A percentile compares a stretch with the other conserved stretches of the same genome.
Evolutionary conservation across 2,329 filamentous ascomycete species (phyloP).

Genomic region (Diaporthe velutina): DNA sequence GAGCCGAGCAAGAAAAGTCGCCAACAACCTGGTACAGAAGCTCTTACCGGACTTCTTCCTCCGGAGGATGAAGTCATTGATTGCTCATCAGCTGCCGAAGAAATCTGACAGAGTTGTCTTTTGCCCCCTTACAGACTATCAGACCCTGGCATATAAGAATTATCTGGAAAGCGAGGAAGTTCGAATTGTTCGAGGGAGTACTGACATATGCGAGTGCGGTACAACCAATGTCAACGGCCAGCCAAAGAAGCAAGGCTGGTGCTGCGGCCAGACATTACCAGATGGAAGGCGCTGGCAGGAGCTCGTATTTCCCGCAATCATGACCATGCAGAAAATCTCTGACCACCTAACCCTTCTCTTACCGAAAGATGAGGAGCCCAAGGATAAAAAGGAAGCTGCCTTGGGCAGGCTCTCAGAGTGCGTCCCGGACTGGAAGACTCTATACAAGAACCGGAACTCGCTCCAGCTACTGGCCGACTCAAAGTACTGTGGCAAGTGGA

Average conservation of each 20-base stretch:
- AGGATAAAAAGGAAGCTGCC: constrained; percentile 83
- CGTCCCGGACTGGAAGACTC: constrained; percentile 79
- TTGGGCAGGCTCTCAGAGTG: constrained; percentile 80
- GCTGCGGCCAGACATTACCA: constrained; percentile 74
- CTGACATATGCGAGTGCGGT: constrained; percentile 77
- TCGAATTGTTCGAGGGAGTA: constrained; percentile 74
- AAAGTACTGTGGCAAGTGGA: constrained; percentile 98
- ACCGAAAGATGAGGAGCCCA: constrained; percentile 68
- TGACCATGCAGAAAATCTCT: constrained; percentile 85
- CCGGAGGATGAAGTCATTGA: constrained; percentile 91
- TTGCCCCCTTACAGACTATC: constrained; percentile 86
- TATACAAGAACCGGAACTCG: constrained; percentile 82
- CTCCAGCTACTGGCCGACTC: constrained; percentile 86
- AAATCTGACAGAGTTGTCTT: constrained; percentile 97
- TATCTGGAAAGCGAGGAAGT: constrained; percentile 82
- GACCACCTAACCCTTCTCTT: constrained; percentile 94
- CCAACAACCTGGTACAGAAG: constrained; percentile 86
- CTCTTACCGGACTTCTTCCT: constrained; percentile 91
- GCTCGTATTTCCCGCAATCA: constrained; percentile 87
- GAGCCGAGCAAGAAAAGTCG: constrained; percentile 83
- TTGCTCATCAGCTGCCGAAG: constrained; percentile 91
- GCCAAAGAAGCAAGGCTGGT: constrained; percentile 81
- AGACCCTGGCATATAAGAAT: constrained; percentile 85
- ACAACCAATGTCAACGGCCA: constrained; percentile 55
- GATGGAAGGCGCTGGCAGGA: constrained; percentile 78